Base-by-base conservation (phyloP, 306 rosid species). In the Hylodesmum podocarpum region DNA sequence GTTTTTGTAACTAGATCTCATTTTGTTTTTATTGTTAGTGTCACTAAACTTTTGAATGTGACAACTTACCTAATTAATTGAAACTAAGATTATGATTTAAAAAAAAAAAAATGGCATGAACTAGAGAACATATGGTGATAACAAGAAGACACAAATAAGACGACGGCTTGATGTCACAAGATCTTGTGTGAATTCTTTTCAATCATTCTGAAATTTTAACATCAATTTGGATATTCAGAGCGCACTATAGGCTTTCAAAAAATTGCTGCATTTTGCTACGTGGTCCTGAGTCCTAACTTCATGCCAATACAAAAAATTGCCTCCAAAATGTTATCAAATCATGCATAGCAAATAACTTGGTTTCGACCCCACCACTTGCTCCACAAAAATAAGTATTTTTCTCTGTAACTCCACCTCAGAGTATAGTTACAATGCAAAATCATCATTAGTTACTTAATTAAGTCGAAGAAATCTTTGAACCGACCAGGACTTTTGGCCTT, bases 361-460 rank as follows among this genome's bases (percentile, higher is more conserved):
- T n/a, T 57, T 1, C 6, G 31, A n/a, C 22, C 72, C 72, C 55
- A 78, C 83, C 78, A 61, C 78, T 62, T 36, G 8, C 29, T 9
- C 22, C 21, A 6, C 53, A 53, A 0, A 5, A 3, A 5, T n/a
- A 21, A 41, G 5, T 51, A 50, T 28, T 6, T 41, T 55, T 76
- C 36, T 46, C 3, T 11, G 12, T 65, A 44, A 37, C 18, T 28
- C 53, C 61, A 46, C 14, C 47, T 74, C 47, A 74, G 47, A 43
- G 29, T 16, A 66, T 29, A 2, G 7, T 3, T 14, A 40, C 7
- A n/a, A n/a, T n/a, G 8, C 49, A 15, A 15, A 1, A 25, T 29
- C 0, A 78, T 18, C 14, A 41, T 49, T 22, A 25, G 2, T 22
- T 3, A 24, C 58, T 64, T 63, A 53, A 51, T 70, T 28, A 41